Base-by-base conservation (phyloP, 148 eudicot species). In the Rhododendron ovatum region DNA sequence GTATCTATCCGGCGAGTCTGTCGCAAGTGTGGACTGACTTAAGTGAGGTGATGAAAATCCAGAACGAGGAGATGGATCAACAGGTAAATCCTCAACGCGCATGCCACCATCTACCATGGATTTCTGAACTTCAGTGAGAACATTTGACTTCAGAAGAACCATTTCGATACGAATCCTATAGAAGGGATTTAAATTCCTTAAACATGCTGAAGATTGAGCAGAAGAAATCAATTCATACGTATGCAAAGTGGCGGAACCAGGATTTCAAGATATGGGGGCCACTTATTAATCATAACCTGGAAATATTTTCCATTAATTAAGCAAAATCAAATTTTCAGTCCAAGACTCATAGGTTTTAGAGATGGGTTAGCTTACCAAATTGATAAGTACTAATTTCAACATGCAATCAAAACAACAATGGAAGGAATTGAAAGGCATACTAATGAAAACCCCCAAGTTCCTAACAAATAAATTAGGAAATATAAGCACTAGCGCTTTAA, bases 71-170 rank as follows among this genome's bases (percentile, higher is more conserved):
- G 94, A 91, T 61, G 94, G 92, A 87, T 94, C 96, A 45, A 86
- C 74, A 83, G 95, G 98, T 84, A 95, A 87, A 91, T 97, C 94
- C 84, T 97, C 98, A 83, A 97, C 95, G 87, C 83, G 99, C 95
- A 97, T 93, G 83, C 99, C 99, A 83, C 99, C 99, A 85, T 94
- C 96, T 77, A 92, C 28, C 90, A 93, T 88, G 82, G 99, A 95
- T 87, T 94, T 89, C 86, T 95, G 99, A 83, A 95, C 94, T 93
- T 97, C 99, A 89, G 85, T 92, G 24, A 95, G 95, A 57, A 97
- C 95, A 91, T 97, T 94, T 80, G 99, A 95, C 90, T 95, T 93
- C 86, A 91, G 89, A 84, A 97, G 93, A 82, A 97, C 98, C 75
- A 89, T 89, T 84, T 95, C 99, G 65, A 95, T 94, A 82, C 89